phyloP scores from a whole-genome alignment of 306 rosid genomes.

The Oemleria cerasiformis region DNA sequence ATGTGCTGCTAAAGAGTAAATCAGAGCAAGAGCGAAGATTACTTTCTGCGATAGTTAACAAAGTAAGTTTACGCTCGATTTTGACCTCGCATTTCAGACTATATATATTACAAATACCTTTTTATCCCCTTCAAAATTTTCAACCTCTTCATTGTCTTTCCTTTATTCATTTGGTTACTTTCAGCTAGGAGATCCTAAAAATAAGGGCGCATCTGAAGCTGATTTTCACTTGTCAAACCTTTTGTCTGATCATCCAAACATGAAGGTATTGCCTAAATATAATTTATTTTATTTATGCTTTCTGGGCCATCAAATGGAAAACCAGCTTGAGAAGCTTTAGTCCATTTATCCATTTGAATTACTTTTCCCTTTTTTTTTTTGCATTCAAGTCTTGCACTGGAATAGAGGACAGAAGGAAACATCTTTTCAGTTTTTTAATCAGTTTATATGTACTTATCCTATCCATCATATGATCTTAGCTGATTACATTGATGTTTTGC shows the following conservation, averaged over 20 bases:
- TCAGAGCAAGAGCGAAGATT: conserved; percentile 91
- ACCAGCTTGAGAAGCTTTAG: no score
- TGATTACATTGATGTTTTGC: no score
- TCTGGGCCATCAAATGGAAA: no score
- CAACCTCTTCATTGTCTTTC: conserved; percentile 1
- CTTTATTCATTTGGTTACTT: conserved; percentile 20
- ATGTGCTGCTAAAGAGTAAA: conserved; percentile 75
- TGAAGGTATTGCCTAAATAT: no score
- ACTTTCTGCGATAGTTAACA: conserved; percentile 87
- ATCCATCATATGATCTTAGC: no score
- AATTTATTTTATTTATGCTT: no score
- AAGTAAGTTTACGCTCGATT: conserved; percentile 54
- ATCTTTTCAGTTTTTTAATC: no score
- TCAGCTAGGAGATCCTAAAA: conserved; percentile 96
- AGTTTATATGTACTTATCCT: no score
- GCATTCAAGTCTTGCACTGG: no score
- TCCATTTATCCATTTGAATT: no score
- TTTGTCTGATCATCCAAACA: conserved; percentile 87
- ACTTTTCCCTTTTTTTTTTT: no score
- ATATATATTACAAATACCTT: not conserved
- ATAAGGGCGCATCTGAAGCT: conserved; percentile 90
- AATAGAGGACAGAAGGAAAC: no score
- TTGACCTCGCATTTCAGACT: not conserved
- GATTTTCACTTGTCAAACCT: conserved; percentile 86
- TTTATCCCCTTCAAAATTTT: not conserved